A percentile compares a stretch with the other conserved stretches of the same genome.
Conservation (phyloP, 257 asterid genomes). For the Cinchona pubescens region DNA sequence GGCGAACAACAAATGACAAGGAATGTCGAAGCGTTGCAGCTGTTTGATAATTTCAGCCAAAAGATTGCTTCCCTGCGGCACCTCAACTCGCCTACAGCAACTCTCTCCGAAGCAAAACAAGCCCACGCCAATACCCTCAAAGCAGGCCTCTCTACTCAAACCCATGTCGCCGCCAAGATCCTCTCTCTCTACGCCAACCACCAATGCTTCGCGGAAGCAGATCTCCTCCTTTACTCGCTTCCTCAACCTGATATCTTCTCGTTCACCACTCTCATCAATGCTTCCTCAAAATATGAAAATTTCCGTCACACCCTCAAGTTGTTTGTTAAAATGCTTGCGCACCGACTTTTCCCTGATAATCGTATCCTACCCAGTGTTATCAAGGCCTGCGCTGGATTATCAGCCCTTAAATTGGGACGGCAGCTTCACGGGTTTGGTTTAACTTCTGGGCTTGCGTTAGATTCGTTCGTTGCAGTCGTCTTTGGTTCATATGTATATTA, state of each 20-base stretch:
- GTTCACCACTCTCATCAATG: slow-evolving; percentile 54
- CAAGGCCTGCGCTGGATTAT: slow-evolving; percentile 68
- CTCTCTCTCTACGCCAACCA: slow-evolving; percentile 54
- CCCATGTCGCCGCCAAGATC: slow-evolving; percentile 46
- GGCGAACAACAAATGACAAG: too few relatives aligned
- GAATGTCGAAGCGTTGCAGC: neutral
- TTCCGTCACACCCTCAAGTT: slow-evolving; percentile 39
- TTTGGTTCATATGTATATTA: slow-evolving; percentile 65
- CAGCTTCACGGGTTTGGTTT: slow-evolving; percentile 75
- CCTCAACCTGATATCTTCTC: slow-evolving; percentile 42
- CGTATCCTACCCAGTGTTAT: slow-evolving; percentile 60
- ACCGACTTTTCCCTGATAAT: slow-evolving; percentile 53
- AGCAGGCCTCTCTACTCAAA: slow-evolving; percentile 41
- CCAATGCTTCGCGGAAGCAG: slow-evolving; percentile 44
- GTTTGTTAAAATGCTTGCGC: slow-evolving; percentile 42
- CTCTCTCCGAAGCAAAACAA: slow-evolving; percentile 48
- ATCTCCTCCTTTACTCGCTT: slow-evolving; percentile 35
- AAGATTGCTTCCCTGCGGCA: neutral
- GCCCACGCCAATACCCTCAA: slow-evolving; percentile 60
- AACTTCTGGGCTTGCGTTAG: slow-evolving; percentile 50
- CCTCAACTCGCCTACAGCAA: slow-evolving; percentile 29
- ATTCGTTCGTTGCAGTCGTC: slow-evolving; percentile 71
- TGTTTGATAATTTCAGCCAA: neutral
- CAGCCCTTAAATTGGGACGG: slow-evolving; percentile 41
- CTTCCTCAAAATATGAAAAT: slow-evolving; percentile 54